Base-by-base conservation (phyloP, 345 rosid species). In the Boechera retrofracta region DNA sequence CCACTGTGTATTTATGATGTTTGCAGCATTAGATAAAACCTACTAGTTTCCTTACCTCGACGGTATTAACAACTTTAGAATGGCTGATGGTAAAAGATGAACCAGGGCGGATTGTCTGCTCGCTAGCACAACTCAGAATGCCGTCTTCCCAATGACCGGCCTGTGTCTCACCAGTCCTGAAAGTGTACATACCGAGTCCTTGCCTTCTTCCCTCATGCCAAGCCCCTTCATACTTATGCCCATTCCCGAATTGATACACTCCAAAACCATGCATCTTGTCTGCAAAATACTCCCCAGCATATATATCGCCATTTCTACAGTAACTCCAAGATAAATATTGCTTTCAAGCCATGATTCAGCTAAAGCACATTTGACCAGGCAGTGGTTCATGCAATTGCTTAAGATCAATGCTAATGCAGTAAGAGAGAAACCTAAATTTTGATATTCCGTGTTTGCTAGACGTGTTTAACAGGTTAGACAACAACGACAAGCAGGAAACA, bases 171-270 rank as follows among this genome's bases (percentile, higher is more conserved):
- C 95, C 91, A 55, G 75, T 86, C 76, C 86, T 82, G 77, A 87
- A 89, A 63, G 86, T 82, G 73, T 89, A 89, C 83, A 85, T 79
- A 48, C 95, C 92, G 15, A 85, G 83, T 41, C 95, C 92, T 79
- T 89, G 90, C 84, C 87, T 88, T 77, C 81, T 85, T 47, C 95
- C 95, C 73, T 89, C 92, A 49, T 89, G 95, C 90, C 95, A 89
- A 28, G 95, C 90, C 70, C 95, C 95, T 72, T 89, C 95, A 24
- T 86, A 89, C 67, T 76, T 74, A 58, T 89, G 92, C 47, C 90
- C 89, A 48, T 89, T 89, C 7, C 78, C 88, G 61, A 86, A 89
- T 44, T 79, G 86, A 81, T 89, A 89, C 21, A 86, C 83, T 71
- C 94, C 94, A 66, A 87, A 89, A 31, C 94, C 94, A 39, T 89